A percentile compares a stretch with the other conserved stretches of the same genome.
Conservation (phyloP, 2,329 filamentous ascomycete species). For the Cercospora janseana region DNA sequence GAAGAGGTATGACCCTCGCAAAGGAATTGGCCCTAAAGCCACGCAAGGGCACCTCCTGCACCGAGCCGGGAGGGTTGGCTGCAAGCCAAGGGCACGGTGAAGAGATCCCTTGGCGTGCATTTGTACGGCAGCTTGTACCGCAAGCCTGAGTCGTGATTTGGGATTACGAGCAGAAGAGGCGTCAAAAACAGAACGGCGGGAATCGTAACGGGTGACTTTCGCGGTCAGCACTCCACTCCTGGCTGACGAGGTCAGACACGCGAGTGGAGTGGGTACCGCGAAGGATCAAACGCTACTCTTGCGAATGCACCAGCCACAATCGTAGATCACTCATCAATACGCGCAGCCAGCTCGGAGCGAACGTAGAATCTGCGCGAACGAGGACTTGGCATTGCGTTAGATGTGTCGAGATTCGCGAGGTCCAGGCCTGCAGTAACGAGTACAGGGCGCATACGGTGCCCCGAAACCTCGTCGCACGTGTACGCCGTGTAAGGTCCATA, state of each 20-base stretch:
- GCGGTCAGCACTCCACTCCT: background rate
- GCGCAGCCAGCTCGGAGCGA: background rate
- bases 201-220: background rate
- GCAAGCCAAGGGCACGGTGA: background rate
- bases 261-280: background rate
- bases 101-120: background rate
- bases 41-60: constrained; percentile 5
- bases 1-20: background rate
- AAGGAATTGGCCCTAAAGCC: constrained; percentile 13
- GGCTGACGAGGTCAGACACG: background rate
- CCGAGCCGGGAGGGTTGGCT: constrained; percentile 2
- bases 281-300: background rate
- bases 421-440: too few species aligned
- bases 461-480: too few species aligned
- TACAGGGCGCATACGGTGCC: too few species aligned
- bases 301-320: constrained; percentile 2
- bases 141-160: background rate
- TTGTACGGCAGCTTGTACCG: background rate
- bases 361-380: background rate
- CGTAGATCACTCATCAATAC: background rate
- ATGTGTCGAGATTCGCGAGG: background rate
- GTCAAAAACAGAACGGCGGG: background rate
- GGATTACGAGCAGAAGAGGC: background rate
- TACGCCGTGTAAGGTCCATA: too few species aligned
- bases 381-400: background rate